A percentile compares a stretch with the other conserved stretches of the same genome.
These are phyloP conservation scores for Scheffersomyces lignosus DNA, from an alignment of 805 yeast genomes.

Conservation along the genomic window DNA sequence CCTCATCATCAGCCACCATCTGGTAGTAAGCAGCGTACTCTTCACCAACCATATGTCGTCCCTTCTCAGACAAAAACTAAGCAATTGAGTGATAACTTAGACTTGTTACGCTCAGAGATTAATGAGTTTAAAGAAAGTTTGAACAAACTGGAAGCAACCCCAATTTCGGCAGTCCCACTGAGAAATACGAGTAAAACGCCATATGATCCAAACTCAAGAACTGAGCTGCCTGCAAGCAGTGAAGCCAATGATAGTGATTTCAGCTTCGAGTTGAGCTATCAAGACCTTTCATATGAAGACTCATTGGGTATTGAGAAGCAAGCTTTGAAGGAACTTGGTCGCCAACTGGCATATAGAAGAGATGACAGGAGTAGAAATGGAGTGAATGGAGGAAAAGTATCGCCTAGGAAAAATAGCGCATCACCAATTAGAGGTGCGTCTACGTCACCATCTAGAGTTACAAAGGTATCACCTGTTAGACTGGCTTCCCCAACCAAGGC, in stretches of 20 bases:
- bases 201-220: conserved; percentile 5
- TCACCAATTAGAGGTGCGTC: too few species aligned
- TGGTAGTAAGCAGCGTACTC: background rate
- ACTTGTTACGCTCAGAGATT: conserved; percentile 40
- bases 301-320: conserved; percentile 36
- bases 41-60: conserved; percentile 9
- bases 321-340: conserved; percentile 21
- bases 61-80: conserved; percentile 18
- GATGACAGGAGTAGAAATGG: too few species aligned
- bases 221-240: too few species aligned
- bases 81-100: conserved; percentile 42
- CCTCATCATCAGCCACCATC: conserved; percentile 1
- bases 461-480: too few species aligned
- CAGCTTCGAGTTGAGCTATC: conserved; percentile 40
- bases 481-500: too few species aligned
- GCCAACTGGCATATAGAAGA: too few species aligned
- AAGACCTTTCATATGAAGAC: conserved; percentile 41
- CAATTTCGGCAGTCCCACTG: conserved; percentile 2
- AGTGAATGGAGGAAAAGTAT: too few species aligned
- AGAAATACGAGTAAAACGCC: background rate
- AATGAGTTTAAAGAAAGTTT: conserved; percentile 46
- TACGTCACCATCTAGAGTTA: too few species aligned
- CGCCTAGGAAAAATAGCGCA: too few species aligned
- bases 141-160: conserved; percentile 20
- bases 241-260: conserved; percentile 26